These are phyloP conservation scores for Colletotrichum sp. DNA, from an alignment of 2,329 filamentous ascomycete genomes.

Conservation along the genomic window DNA sequence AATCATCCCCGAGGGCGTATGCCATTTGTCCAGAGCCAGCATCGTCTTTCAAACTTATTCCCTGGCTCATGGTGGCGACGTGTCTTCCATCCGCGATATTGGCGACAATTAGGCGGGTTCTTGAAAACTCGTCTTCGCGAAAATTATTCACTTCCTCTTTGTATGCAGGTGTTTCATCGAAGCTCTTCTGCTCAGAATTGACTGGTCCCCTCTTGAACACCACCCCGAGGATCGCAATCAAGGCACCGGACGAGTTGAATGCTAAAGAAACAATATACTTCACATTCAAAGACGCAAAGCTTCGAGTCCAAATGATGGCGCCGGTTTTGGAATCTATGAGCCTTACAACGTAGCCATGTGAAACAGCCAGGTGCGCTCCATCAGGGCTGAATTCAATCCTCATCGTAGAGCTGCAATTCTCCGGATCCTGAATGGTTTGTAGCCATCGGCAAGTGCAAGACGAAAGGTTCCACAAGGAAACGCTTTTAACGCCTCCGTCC, in stretches of 20 bases:
- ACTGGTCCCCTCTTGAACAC: too few species aligned
- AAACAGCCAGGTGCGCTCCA: background rate
- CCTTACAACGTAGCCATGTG: background rate
- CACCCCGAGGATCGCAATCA: too few species aligned
- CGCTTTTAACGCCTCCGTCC: rapidly evolving
- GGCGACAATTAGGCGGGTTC: background rate
- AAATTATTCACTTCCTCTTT: too few species aligned
- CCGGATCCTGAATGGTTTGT: rapidly evolving
- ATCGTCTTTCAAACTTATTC: too few species aligned
- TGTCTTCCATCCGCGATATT: background rate
- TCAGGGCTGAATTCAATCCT: rapidly evolving
- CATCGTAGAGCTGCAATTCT: rapidly evolving
- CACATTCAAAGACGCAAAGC: background rate
- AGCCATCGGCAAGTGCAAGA: background rate
- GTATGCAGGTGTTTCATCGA: too few species aligned
- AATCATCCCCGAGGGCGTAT: background rate
- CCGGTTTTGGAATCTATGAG: background rate
- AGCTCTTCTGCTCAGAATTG: too few species aligned
- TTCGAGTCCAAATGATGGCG: background rate
- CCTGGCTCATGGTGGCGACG: background rate
- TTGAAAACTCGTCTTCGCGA: too few species aligned
- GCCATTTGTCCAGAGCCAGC: too few species aligned
- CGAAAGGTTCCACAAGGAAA: rapidly evolving
- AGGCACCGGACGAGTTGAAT: background rate
- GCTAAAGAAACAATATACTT: rapidly evolving